Evolutionary conservation across 371 early-diverging fungal genomes (phyloP).

Genomic region (Mucor sp.): DNA sequence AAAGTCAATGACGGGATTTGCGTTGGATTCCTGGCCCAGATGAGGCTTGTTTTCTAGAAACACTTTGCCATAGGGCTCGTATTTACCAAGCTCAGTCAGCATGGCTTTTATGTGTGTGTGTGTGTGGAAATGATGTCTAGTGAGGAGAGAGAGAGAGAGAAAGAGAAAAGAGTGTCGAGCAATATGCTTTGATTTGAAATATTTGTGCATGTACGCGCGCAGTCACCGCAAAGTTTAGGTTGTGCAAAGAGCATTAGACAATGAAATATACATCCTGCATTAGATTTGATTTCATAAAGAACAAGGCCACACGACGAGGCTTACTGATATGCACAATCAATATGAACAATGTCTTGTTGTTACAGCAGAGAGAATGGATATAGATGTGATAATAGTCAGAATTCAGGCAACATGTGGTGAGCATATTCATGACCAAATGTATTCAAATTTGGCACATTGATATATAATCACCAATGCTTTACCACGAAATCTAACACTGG

Average conservation of each 20-base stretch:
- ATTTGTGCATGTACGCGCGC: not conserved
- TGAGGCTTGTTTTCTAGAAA: constrained; percentile 5
- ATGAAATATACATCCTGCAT: not conserved
- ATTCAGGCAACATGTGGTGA: not conserved
- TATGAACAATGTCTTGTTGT: not conserved
- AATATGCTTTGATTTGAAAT: constrained; percentile 2
- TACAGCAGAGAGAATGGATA: too few species aligned
- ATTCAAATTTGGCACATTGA: too few species aligned
- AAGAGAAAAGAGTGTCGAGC: not conserved
- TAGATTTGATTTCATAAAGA: not conserved
- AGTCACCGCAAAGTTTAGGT: constrained; percentile 5
- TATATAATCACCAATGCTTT: too few species aligned
- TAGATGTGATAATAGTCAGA: not conserved
- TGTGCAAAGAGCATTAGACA: not conserved
- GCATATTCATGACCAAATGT: not conserved
- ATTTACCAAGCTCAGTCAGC: constrained; percentile 14
- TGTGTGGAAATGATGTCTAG: not conserved
- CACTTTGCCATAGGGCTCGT: constrained; percentile 20
- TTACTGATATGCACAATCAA: not conserved
- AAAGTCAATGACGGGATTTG: constrained; percentile 13
- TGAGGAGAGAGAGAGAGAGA: not conserved
- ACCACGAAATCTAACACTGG: too few species aligned
- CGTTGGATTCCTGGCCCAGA: not conserved
- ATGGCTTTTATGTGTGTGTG: too few species aligned
- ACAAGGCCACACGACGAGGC: not conserved